Base-by-base conservation (phyloP, 805 yeast genomes). In the Candida insectorum region DNA sequence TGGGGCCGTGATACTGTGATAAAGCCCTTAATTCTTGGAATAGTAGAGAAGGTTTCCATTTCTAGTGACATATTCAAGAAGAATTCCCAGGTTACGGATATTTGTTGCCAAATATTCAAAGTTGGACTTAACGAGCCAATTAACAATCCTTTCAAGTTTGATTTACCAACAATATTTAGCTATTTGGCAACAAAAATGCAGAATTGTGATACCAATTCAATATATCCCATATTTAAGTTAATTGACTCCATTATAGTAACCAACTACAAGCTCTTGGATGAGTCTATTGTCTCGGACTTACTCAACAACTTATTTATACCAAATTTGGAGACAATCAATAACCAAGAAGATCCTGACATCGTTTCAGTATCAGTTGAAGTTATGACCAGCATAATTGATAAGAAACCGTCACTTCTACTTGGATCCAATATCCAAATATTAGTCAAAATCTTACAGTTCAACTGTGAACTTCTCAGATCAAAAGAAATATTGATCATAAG, bases 101-200 rank as follows among this genome's bases (percentile, higher is more conserved):
- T 71, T 17, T 70, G 83, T 17, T 76, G 87, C 38, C 61, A 67
- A 5, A 72, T 87, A 2, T 66, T 86, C 43, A 79, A 75, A 45
- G 46, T 62, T 11, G 94, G 94, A 1, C 55, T 86, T 11, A 57
- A 75, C 3, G 95, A 86, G 47, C 52, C 65, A 3, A 54, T 76
- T 4, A 64, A 73, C 13, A 88, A 88, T 0, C 85, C 93, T 0
- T 85, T 83, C 54, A 78, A 73, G 7, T 71, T 83, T 37, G 57
- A 60, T 0, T 39, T 64, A 3, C 54, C 56, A 0, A 51, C 61
- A 0, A 63, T 77, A 5, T 35, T 76, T 18, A 53, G 50, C 35
- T 39, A 76, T 63, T 40, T 64, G 64, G 19, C 39, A 39, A 13
- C 47, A 48, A 41, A 75, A 62, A 39, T 52, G 28, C 29, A 52